Evolutionary conservation across 192 early-diverging fungal species (phyloP).

Genomic region (Podila minutissima): DNA sequence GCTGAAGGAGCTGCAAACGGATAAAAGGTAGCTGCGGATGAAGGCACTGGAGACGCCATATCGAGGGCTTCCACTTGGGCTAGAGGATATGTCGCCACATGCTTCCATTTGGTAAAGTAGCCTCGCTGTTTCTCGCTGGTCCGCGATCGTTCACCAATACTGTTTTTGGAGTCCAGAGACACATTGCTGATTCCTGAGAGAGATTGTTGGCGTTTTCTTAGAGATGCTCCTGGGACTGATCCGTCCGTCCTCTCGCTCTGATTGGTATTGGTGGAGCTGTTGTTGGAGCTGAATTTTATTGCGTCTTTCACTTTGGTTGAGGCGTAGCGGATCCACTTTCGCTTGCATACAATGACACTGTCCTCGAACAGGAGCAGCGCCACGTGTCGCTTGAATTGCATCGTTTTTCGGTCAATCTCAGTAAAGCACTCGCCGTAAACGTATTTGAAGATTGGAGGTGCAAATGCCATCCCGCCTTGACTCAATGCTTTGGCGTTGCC

Average conservation of each 20-base stretch:
- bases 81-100: constrained; percentile 67
- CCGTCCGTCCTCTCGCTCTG: neutral
- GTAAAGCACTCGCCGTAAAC: constrained; percentile 75
- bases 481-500: constrained; percentile 63
- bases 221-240: neutral
- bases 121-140: constrained; percentile 65
- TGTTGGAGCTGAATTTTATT: constrained; percentile 32
- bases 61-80: constrained; percentile 67
- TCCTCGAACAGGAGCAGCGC: constrained; percentile 74
- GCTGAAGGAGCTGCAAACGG: constrained; percentile 47
- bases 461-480: constrained; percentile 18
- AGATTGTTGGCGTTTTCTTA: constrained; percentile 17
- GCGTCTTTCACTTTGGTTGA: constrained; percentile 49
- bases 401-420: constrained; percentile 67
- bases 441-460: constrained; percentile 65
- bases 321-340: constrained; percentile 63
- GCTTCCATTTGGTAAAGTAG: constrained; percentile 79
- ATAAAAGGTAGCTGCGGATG: constrained; percentile 40
- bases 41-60: constrained; percentile 60
- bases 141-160: constrained; percentile 52
- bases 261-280: constrained; percentile 1
- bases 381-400: constrained; percentile 71
- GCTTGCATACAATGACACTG: constrained; percentile 71
- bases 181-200: constrained; percentile 31
- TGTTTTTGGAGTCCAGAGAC: constrained; percentile 20